phyloP scores from a whole-genome alignment of 179 eudicot genomes.

The Heliamphora pulchella region DNA sequence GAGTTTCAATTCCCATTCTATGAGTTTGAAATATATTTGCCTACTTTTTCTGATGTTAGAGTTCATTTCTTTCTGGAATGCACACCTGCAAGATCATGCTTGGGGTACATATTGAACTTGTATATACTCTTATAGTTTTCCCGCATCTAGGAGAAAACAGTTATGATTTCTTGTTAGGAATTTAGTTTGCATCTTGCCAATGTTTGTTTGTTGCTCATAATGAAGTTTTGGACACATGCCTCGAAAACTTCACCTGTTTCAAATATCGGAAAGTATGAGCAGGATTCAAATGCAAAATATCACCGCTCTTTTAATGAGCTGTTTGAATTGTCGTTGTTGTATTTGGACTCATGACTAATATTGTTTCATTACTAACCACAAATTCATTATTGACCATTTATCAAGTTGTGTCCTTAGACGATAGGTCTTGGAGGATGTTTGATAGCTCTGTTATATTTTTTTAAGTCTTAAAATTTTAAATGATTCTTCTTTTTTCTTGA shows the following conservation, averaged over 20 bases:
- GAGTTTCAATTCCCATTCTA: no score
- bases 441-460: background rate
- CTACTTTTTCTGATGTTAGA: background rate
- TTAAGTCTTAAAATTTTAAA: background rate
- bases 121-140: no score
- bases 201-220: background rate
- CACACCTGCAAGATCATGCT: background rate
- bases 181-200: background rate
- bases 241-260: background rate
- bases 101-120: no score
- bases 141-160: background rate
- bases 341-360: background rate
- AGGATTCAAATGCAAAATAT: background rate
- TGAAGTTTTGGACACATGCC: background rate
- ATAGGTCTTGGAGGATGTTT: background rate
- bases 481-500: no score
- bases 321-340: background rate
- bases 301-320: background rate
- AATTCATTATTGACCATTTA: background rate
- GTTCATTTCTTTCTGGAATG: background rate
- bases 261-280: no score
- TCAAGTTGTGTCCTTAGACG: background rate
- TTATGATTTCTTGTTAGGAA: background rate
- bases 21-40: no score
- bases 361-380: background rate